These are phyloP conservation scores for Tetrahymena thermophila DNA, from an alignment of 73 alveolate genomes.

Conservation along the genomic window DNA sequence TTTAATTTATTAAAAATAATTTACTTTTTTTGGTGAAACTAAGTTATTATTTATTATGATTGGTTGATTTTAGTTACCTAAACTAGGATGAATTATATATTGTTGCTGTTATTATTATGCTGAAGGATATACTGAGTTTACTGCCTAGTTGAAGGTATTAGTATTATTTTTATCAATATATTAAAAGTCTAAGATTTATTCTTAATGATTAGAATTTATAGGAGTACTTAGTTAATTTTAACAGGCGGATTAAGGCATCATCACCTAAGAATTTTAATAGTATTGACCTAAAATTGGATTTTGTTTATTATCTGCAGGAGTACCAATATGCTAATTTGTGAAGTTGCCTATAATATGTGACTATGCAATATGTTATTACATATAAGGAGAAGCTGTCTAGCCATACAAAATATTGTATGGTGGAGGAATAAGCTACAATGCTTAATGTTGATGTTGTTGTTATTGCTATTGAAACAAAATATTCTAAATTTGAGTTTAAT, in stretches of 20 bases:
- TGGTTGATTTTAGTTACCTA: not conserved
- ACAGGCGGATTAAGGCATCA: not conserved
- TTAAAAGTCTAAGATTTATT: not conserved
- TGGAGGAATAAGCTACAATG: not conserved
- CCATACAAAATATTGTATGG: not conserved
- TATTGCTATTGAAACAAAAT: not conserved
- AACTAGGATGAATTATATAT: not conserved
- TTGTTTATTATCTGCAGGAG: not conserved
- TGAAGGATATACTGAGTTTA: not conserved
- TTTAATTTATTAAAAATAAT: not conserved
- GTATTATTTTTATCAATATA: not conserved
- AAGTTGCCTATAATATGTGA: not conserved
- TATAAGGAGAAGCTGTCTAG: not conserved
- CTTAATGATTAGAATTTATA: not conserved
- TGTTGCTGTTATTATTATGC: not conserved
- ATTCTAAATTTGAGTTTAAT: not conserved
- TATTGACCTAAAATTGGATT: not conserved
- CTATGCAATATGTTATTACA: not conserved
- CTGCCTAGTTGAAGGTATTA: not conserved
- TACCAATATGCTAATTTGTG: not conserved
- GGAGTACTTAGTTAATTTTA: not conserved
- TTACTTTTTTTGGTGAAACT: not conserved
- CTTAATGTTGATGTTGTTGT: not conserved
- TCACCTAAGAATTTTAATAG: not conserved
- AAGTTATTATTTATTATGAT: not conserved